phyloP scores from a whole-genome alignment of 2,329 filamentous ascomycete species.

The Talaromyces sp. region DNA sequence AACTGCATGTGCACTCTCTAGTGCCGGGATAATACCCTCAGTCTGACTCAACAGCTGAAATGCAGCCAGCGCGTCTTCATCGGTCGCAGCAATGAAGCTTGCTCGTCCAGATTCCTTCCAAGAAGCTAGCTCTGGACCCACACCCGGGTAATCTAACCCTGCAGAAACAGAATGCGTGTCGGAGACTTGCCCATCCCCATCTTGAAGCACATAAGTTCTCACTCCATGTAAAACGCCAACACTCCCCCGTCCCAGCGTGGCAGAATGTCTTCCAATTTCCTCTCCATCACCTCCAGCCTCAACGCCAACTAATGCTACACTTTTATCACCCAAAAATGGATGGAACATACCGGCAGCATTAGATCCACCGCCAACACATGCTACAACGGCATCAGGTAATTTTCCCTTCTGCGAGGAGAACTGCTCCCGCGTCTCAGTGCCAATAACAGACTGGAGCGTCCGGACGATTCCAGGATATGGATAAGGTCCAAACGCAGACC shows the following conservation, averaged over 20 bases:
- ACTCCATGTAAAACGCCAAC: constrained; percentile 96
- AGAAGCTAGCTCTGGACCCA: constrained; percentile 82
- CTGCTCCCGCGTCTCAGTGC: constrained; percentile 85
- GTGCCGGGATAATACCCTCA: constrained; percentile 92
- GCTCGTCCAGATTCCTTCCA: constrained; percentile 90
- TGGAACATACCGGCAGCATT: constrained; percentile 98
- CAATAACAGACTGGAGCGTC: constrained; percentile 82
- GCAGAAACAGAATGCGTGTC: constrained; percentile 94
- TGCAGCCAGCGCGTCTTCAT: constrained; percentile 81
- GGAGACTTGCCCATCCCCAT: constrained; percentile 83
- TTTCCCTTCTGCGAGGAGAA: constrained; percentile 68
- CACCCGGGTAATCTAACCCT: constrained; percentile 91
- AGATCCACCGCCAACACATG: constrained; percentile 89
- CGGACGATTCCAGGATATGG: constrained; percentile 92
- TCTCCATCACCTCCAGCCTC: constrained; percentile 90
- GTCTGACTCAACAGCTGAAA: constrained; percentile 81
- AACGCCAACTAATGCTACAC: constrained; percentile 84
- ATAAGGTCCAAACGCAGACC: constrained; percentile 91
- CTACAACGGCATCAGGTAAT: constrained; percentile 92
- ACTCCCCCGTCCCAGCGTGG: constrained; percentile 77
- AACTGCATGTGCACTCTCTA: constrained; percentile 89
- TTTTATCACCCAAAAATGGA: constrained; percentile 79
- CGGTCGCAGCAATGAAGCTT: constrained; percentile 83
- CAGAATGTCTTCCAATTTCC: constrained; percentile 77
- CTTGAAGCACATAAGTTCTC: constrained; percentile 88